Base-by-base conservation (phyloP, 2,329 filamentous ascomycete species). In the Pseudophaeomoniella oleicola region DNA sequence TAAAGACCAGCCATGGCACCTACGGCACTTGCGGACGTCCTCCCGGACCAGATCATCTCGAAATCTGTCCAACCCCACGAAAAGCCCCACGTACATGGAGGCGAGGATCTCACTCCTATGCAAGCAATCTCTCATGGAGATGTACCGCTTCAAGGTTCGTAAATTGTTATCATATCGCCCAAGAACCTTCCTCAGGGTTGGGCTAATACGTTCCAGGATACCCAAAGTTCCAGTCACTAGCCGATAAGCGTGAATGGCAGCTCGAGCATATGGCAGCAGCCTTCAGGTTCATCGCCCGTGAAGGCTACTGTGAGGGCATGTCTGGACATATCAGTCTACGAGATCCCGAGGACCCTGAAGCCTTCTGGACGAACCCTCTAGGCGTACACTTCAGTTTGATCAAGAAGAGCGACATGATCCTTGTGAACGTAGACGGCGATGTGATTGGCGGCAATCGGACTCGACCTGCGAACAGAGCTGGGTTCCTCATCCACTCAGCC, bases 331-430 rank as follows among this genome's bases (percentile, higher is more conserved):
- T 83, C 44, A 69, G 63, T 11, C 71, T 81, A 2, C 66, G 76
- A 10, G 78, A 82, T 50, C 76, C 78, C 0, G 74, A 80, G 51
- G 61, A 71, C 45, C 58, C 60, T 0, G 60, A 71, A 41, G 63
- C 64, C 11, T 78, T 80, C 55, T 84, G 80, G 79, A 82, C 79
- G 51, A 82, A 72, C 58, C 77, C 56, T 39, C 58, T 81, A 1
- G 75, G 72, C 2, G 63, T 66, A 11, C 75, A 81, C 51, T 83
- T 81, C 49, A 76, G 67, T 3, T 56, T 77, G 41, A 60, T 82
- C 35, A 73, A 70, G 42, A 73, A 75, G 1, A 68, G 64, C 2
- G 77, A 82, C 50, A 75, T 82, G 69, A 71, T 82, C 34, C 67
- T 77, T 31, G 65, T 82, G 2, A 70, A 81, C 43, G 63, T 73